These are phyloP conservation scores for Geotrichum carabidarum DNA, from an alignment of 1,139 yeast genomes.

Conservation along the genomic window DNA sequence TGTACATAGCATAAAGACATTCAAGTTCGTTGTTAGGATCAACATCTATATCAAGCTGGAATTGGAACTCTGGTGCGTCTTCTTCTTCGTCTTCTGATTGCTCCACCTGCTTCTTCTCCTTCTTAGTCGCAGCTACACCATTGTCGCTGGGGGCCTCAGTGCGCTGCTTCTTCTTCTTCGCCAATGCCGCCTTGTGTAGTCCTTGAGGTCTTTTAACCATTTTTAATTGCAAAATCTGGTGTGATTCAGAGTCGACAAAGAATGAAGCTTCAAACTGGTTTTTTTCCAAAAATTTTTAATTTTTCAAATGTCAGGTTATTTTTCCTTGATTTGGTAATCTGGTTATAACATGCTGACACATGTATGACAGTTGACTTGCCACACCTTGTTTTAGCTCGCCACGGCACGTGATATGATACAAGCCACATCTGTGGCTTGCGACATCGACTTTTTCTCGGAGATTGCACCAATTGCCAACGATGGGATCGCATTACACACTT, in stretches of 20 bases:
- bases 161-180: constrained; percentile 39
- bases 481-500: neutral
- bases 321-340: neutral
- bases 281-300: constrained; percentile 1
- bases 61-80: constrained; percentile 46
- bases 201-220: constrained; percentile 72
- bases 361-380: neutral
- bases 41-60: constrained; percentile 64
- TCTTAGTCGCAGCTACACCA: neutral
- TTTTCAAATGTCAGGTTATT: constrained; percentile 4
- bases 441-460: neutral
- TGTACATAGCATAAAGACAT: constrained; percentile 62
- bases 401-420: constrained; percentile 19
- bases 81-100: constrained; percentile 19
- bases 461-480: no score
- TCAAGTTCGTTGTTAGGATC: constrained; percentile 74
- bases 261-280: neutral
- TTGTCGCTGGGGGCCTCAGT: constrained; percentile 18
- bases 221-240: neutral
- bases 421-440: constrained; percentile 21
- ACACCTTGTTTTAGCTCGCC: neutral
- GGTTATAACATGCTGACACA: neutral
- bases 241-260: neutral
- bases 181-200: constrained; percentile 58
- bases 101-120: neutral